phyloP scores from a whole-genome alignment of 176 grass and related monocot species.

The Coix lacrymajobi region DNA sequence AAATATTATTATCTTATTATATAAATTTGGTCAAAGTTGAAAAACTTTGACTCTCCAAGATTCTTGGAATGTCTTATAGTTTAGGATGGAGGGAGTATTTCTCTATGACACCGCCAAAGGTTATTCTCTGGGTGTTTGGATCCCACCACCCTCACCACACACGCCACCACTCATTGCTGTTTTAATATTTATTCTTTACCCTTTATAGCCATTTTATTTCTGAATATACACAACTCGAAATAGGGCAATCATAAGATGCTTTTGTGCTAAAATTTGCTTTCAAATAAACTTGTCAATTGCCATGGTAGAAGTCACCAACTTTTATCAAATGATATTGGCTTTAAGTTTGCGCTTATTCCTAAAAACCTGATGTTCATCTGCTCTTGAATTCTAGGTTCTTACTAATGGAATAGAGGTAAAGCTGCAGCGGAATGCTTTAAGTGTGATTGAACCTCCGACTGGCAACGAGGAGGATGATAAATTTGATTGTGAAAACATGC shows the following conservation, averaged over 20 bases:
- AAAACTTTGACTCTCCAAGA: too few relatives aligned
- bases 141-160: not conserved
- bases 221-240: not conserved
- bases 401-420: conserved; percentile 81
- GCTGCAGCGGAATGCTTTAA: conserved; percentile 72
- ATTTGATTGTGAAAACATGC: conserved; percentile 47
- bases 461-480: conserved; percentile 64
- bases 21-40: too few relatives aligned
- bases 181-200: not conserved
- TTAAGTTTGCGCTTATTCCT: not conserved
- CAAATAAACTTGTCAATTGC: not conserved
- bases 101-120: not conserved
- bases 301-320: not conserved
- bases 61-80: too few relatives aligned
- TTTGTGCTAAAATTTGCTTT: not conserved
- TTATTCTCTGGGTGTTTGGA: not conserved
- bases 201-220: not conserved
- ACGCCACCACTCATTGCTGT: not conserved
- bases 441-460: conserved; percentile 65
- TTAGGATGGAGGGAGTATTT: too few relatives aligned
- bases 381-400: conserved; percentile 45
- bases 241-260: not conserved
- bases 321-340: not conserved
- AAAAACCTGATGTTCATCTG: not conserved
- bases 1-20: too few relatives aligned